phyloP scores from a whole-genome alignment of 2,329 filamentous ascomycete species.

The Herpotrichia juniperi region DNA sequence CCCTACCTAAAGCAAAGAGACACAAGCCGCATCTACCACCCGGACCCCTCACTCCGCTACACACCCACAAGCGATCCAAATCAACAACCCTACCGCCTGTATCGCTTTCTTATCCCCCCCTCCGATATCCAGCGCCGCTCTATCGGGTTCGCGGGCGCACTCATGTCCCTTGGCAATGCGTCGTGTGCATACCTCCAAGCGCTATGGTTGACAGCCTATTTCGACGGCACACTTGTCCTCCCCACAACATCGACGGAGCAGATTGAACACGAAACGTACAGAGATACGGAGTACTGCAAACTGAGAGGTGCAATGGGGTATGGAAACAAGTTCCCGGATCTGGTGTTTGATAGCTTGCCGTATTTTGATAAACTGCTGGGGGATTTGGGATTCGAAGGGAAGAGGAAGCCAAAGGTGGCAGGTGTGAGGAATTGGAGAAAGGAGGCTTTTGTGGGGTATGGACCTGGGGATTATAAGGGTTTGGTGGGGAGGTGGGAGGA shows the following conservation, averaged over 20 bases:
- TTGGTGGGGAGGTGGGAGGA: constrained; percentile 60
- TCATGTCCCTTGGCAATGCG: constrained; percentile 45
- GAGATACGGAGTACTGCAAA: constrained; percentile 71
- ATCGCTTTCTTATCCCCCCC: constrained; percentile 52
- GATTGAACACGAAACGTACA: constrained; percentile 50
- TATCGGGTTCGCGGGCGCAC: constrained; percentile 48
- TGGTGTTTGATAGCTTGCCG: constrained; percentile 77
- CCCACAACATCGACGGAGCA: constrained; percentile 16
- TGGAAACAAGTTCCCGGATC: constrained; percentile 68
- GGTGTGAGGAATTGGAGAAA: constrained; percentile 57
- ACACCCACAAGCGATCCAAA: constrained; percentile 7
- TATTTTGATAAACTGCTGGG: constrained; percentile 72
- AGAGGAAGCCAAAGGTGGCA: constrained; percentile 16
- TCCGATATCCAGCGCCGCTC: constrained; percentile 32
- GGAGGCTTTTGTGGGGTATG: constrained; percentile 59
- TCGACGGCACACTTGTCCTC: constrained; percentile 57
- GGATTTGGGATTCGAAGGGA: constrained; percentile 66
- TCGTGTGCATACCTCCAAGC: constrained; percentile 48
- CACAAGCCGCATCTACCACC: constrained; percentile 20
- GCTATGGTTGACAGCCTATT: constrained; percentile 64
- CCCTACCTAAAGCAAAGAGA: constrained; percentile 26
- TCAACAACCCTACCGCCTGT: constrained; percentile 42
- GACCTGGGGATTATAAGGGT: constrained; percentile 62
- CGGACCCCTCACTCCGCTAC: constrained; percentile 23
- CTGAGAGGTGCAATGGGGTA: constrained; percentile 73